These are phyloP conservation scores for Chytriomyces confervae DNA, from an alignment of 192 early-diverging fungal species.

Conservation along the genomic window DNA sequence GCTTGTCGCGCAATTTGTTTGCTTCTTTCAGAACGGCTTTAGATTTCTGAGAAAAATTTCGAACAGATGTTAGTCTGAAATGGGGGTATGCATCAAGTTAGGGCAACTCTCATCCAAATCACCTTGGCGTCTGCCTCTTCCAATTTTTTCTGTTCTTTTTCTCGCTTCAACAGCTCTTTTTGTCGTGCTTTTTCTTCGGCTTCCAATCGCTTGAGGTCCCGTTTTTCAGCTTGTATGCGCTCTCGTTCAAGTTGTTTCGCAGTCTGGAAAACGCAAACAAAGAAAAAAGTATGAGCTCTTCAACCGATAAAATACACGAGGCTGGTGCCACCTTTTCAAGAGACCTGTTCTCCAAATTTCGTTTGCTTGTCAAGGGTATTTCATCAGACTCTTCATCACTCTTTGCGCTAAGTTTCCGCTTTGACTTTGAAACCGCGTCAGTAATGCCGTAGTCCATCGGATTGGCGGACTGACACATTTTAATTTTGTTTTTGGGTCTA, in stretches of 20 bases:
- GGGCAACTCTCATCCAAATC: neutral
- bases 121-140: conserved; percentile 21
- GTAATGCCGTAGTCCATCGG: too few species aligned
- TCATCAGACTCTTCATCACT: neutral
- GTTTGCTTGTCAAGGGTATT: neutral
- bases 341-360: neutral
- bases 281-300: too few species aligned
- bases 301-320: too few species aligned
- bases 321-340: too few species aligned
- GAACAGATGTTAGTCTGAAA: neutral
- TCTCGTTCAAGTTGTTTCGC: conserved; percentile 6
- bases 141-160: conserved; percentile 18
- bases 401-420: too few species aligned
- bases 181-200: conserved; percentile 24
- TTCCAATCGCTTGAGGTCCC: conserved; percentile 12
- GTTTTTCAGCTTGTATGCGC: conserved; percentile 5
- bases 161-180: conserved; percentile 7
- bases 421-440: too few species aligned
- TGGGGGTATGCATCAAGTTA: neutral
- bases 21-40: conserved; percentile 3
- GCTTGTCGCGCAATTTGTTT: conserved; percentile 38
- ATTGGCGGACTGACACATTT: too few species aligned
- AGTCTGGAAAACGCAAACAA: neutral
- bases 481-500: too few species aligned
- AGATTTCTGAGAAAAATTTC: neutral